Evolutionary conservation across 306 rosid genomes (phyloP).

Genomic region (Hippophae gyantsensis): DNA sequence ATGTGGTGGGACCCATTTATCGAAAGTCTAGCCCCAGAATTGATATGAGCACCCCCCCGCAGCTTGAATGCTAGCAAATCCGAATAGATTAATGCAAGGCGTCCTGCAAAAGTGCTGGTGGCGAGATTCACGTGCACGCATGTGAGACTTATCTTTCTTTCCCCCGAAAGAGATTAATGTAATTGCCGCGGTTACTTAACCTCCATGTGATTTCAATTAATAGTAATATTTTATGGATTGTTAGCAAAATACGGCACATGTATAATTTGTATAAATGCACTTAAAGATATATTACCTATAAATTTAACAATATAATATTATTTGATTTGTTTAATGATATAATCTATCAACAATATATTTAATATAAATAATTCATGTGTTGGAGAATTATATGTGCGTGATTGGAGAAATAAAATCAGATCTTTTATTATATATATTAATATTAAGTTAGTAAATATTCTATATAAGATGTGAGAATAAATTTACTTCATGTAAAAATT

Average conservation of each 20-base stretch:
- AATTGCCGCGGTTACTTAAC: constrained; percentile 26
- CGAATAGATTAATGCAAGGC: constrained; percentile 32
- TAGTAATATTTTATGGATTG: not conserved
- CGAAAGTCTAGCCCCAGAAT: constrained; percentile 7
- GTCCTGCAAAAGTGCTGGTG: constrained; percentile 35
- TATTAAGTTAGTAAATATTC: too few species aligned
- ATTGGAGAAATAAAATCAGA: too few species aligned
- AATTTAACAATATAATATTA: too few species aligned
- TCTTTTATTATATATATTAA: too few species aligned
- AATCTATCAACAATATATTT: too few species aligned
- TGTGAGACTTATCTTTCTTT: constrained; percentile 28
- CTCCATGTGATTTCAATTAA: constrained; percentile 36
- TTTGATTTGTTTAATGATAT: too few species aligned
- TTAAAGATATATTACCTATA: not conserved
- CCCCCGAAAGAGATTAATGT: constrained; percentile 26
- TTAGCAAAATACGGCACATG: not conserved
- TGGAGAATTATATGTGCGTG: too few species aligned
- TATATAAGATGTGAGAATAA: too few species aligned
- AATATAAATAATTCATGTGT: too few species aligned
- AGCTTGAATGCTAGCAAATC: not conserved
- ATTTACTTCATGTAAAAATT: too few species aligned
- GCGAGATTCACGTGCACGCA: constrained; percentile 56
- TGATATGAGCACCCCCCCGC: constrained; percentile 19
- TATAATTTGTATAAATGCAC: not conserved
- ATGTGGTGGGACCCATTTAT: constrained; percentile 6